phyloP scores from a whole-genome alignment of 2,329 filamentous ascomycete species.

The Periconia macrospinosa region DNA sequence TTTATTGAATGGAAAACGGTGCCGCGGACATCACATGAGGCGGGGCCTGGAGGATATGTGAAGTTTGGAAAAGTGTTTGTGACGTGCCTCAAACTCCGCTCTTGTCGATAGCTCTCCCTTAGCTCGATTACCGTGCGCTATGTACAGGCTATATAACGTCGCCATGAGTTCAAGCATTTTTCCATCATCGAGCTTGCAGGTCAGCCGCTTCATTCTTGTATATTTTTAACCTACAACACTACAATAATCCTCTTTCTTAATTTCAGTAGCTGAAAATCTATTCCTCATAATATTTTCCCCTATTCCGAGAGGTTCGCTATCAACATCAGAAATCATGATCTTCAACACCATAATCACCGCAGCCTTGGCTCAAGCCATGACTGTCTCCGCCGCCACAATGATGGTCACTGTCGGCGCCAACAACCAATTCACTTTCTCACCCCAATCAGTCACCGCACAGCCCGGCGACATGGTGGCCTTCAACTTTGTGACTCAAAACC shows the following conservation, averaged over 20 bases:
- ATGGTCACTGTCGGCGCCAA: conserved; percentile 33
- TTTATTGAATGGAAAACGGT: too few species aligned
- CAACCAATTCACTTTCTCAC: conserved; percentile 33
- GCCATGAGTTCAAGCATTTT: conserved; percentile 1
- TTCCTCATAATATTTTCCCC: conserved; percentile 3
- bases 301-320: neutral
- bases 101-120: neutral
- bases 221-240: neutral
- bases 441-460: conserved; percentile 27
- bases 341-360: conserved; percentile 22
- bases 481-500: conserved; percentile 29
- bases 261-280: neutral
- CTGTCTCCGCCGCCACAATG: conserved; percentile 30
- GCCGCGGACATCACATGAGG: too few species aligned
- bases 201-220: conserved; percentile 10
- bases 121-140: neutral
- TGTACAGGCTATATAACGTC: conserved; percentile 10
- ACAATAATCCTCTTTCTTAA: neutral
- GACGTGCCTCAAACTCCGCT: conserved; percentile 11
- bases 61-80: conserved; percentile 4
- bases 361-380: conserved; percentile 26
- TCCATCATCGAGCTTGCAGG: conserved; percentile 18
- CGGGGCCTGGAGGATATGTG: too few species aligned
- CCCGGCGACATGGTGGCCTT: conserved; percentile 32
- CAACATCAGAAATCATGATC: conserved; percentile 22